Percentiles rank a stretch among this genome's conserved stretches.
Evolutionary conservation across 371 early-diverging fungal species (phyloP).

Genomic region (Mortierella sp.): DNA sequence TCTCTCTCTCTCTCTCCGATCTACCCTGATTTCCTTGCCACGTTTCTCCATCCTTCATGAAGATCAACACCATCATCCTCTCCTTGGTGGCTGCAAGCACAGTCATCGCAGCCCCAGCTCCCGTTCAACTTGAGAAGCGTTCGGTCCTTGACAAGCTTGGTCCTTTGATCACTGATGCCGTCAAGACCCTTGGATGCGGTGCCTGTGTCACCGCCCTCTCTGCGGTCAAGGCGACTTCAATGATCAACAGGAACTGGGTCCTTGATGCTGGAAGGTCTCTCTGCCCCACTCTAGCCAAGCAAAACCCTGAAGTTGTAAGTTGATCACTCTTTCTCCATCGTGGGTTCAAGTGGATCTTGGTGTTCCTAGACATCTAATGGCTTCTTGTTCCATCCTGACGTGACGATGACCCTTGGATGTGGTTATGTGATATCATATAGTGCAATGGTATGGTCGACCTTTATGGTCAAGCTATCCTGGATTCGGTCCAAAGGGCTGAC

Average conservation of each 20-base stretch:
- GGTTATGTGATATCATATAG: slow-evolving; percentile 10
- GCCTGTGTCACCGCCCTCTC: slow-evolving; percentile 27
- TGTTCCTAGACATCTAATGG: too few species aligned
- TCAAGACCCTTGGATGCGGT: slow-evolving; percentile 34
- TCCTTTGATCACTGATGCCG: slow-evolving; percentile 30
- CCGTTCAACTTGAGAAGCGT: slow-evolving; percentile 36
- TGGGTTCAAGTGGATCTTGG: too few species aligned
- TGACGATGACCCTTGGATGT: neutral
- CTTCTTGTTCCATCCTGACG: neutral
- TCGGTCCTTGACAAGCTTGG: slow-evolving; percentile 32
- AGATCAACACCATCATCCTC: slow-evolving; percentile 23
- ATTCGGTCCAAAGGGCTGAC: slow-evolving; percentile 29
- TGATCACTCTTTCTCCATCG: neutral
- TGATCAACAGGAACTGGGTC: slow-evolving; percentile 36
- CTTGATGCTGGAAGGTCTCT: slow-evolving; percentile 17
- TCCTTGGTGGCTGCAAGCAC: slow-evolving; percentile 28
- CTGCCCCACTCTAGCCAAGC: slow-evolving; percentile 19
- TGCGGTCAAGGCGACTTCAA: slow-evolving; percentile 17
- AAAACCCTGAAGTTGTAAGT: slow-evolving; percentile 36
- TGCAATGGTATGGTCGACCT: slow-evolving; percentile 36
- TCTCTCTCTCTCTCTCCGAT: neutral
- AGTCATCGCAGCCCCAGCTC: slow-evolving; percentile 36
- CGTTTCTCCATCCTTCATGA: slow-evolving; percentile 16
- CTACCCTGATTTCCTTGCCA: neutral
- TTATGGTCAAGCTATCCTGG: slow-evolving; percentile 25